Base-by-base conservation (phyloP, 306 rosid species). In the Leucaena leucocephala region DNA sequence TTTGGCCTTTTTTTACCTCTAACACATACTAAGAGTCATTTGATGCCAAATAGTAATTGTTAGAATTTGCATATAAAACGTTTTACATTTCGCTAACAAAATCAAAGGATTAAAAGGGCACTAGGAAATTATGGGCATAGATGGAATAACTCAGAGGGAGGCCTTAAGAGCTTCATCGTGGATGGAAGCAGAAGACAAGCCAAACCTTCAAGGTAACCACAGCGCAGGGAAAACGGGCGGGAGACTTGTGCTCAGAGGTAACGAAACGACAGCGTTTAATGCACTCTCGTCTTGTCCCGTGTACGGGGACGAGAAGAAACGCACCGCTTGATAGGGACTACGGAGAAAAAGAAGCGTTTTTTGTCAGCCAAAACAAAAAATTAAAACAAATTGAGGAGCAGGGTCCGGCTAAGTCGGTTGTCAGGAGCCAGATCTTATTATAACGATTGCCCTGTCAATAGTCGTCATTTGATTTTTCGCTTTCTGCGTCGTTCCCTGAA, bases 31-130 rank as follows among this genome's bases (percentile, higher is more conserved):
- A 27, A 0, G 27, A 27, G 52, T 94, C 88, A 93, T 94, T 94
- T 90, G 27, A 94, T 52, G 87, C 92, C 91, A 95, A 92, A 92
- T 82, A 94, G 88, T 77, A 94, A 91, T 86, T 94, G 93, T 13
- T 36, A 43, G 8, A 71, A 42, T 78, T 40, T 75, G 57, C 80
- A 80, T 38, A 71, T 17, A 15, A 22, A 49, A 45, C 15, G 34
- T 39, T 27, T 27, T 39, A 22, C 78, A 58, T 48, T 15, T 48
- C 14, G 17, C 15, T 48, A 13, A 48, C 17, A 14, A 48, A 22
- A 54, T 2, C 2, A 27, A 27, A 27, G 27, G 0, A 27, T 27
- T 27, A 27, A 27, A 27, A 27, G 27, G 11, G 39, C 12, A 2
- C 3, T 2, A 33, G 5, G 39, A 65, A 13, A 4, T 13, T 10